These are phyloP conservation scores for Gyrodon lividus DNA, from an alignment of 768 basidiomycete species.

Conservation along the genomic window DNA sequence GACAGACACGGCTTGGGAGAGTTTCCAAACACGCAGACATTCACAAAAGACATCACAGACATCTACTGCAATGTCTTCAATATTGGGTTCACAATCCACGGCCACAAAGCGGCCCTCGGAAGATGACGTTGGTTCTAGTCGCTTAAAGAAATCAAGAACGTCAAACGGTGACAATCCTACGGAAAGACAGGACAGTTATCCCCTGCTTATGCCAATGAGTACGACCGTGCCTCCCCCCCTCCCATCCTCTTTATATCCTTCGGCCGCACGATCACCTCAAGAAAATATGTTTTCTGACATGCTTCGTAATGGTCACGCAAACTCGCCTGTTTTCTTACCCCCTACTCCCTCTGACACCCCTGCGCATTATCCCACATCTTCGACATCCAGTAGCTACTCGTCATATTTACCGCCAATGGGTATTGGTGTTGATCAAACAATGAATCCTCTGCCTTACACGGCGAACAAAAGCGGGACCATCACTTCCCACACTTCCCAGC, in stretches of 20 bases:
- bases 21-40: constrained; percentile 71
- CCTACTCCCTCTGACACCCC: constrained; percentile 41
- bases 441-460: constrained; percentile 52
- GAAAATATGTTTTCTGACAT: constrained; percentile 63
- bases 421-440: constrained; percentile 54
- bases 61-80: constrained; percentile 29
- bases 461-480: constrained; percentile 29
- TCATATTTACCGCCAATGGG: constrained; percentile 58
- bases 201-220: constrained; percentile 58
- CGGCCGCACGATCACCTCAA: constrained; percentile 40
- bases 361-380: constrained; percentile 42
- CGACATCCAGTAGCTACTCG: constrained; percentile 33
- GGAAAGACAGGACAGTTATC: constrained; percentile 44
- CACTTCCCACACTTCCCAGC: constrained; percentile 24
- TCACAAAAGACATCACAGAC: constrained; percentile 30
- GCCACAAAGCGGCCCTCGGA: constrained; percentile 28
- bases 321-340: constrained; percentile 64
- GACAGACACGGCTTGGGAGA: constrained; percentile 92
- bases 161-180: constrained; percentile 42
- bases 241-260: constrained; percentile 44
- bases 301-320: constrained; percentile 47
- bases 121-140: constrained; percentile 28
- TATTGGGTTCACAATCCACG: constrained; percentile 25
- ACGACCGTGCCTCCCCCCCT: constrained; percentile 35
- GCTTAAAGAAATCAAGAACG: constrained; percentile 53